Percentiles rank a stretch among this genome's conserved stretches.
These are phyloP conservation scores for Helianthus tuberosus DNA, from an alignment of 129 eudicot species.

Conservation along the genomic window DNA sequence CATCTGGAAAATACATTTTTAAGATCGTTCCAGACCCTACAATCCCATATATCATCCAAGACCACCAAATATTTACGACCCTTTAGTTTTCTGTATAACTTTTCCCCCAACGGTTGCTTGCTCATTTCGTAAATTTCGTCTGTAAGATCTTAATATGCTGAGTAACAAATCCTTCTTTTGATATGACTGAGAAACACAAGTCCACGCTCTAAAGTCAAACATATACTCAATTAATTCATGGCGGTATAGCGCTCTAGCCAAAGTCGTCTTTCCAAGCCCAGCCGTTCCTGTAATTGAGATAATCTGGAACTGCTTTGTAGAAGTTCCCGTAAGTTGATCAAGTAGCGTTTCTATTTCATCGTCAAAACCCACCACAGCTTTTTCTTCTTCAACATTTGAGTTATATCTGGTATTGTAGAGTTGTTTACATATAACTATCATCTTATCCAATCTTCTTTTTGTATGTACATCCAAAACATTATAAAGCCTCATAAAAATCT, in stretches of 20 bases:
- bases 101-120: conserved; percentile 16
- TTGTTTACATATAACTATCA: conserved; percentile 6
- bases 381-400: conserved; percentile 18
- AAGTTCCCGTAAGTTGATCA: conserved; percentile 23
- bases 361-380: conserved; percentile 36
- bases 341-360: conserved; percentile 22
- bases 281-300: conserved; percentile 35
- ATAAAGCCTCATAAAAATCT: too few species aligned
- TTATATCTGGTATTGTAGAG: conserved; percentile 19
- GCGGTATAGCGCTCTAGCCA: conserved; percentile 22
- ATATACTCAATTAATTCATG: conserved; percentile 14
- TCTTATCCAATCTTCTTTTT: not conserved
- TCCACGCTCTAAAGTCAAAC: conserved; percentile 37
- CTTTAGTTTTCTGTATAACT: conserved; percentile 9
- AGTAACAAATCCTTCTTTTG: conserved; percentile 17
- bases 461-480: too few species aligned
- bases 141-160: conserved; percentile 9
- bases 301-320: conserved; percentile 5
- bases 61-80: conserved; percentile 31
- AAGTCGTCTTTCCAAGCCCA: conserved; percentile 35
- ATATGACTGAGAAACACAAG: conserved; percentile 26
- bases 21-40: conserved; percentile 32
- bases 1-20: conserved; percentile 27
- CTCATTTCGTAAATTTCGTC: conserved; percentile 3
- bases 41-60: conserved; percentile 38